phyloP scores from a whole-genome alignment of 768 basidiomycete genomes.

The Podaxis carcinomalis region DNA sequence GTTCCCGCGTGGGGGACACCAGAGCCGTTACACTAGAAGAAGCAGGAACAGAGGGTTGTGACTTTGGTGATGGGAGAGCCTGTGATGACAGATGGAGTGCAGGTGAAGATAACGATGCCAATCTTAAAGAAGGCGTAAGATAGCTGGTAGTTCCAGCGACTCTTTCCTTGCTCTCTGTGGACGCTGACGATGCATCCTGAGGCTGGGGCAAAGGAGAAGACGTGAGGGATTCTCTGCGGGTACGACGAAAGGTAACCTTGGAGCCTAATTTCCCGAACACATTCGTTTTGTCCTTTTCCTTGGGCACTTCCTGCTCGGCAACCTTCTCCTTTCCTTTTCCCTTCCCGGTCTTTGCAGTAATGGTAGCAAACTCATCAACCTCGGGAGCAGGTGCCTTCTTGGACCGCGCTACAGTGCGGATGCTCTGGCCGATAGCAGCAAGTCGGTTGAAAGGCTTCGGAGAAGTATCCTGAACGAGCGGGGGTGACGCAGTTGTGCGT shows the following conservation, averaged over 20 bases:
- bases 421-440: conserved; percentile 61
- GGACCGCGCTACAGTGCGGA: conserved; percentile 61
- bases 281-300: conserved; percentile 25
- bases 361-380: conserved; percentile 40
- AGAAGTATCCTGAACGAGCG: conserved; percentile 32
- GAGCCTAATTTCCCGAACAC: conserved; percentile 15
- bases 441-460: conserved; percentile 60
- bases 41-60: conserved; percentile 40
- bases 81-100: conserved; percentile 62
- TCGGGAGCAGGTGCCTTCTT: conserved; percentile 35
- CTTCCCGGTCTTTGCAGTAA: conserved; percentile 33
- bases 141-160: conserved; percentile 55
- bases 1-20: conserved; percentile 43
- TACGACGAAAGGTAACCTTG: conserved; percentile 24
- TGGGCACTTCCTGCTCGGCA: conserved; percentile 20
- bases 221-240: conserved; percentile 11
- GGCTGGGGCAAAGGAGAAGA: conserved; percentile 2
- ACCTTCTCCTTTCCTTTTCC: conserved; percentile 40
- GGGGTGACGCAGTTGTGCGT: conserved; percentile 24
- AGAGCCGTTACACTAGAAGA: conserved; percentile 40
- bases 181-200: conserved; percentile 1
- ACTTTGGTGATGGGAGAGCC: conserved; percentile 49
- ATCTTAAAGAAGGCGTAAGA: conserved; percentile 61
- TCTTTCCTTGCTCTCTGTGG: conserved; percentile 38
- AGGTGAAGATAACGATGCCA: conserved; percentile 74